phyloP scores from a whole-genome alignment of 495 filamentous ascomycete species.

The Penicillium fimorum region DNA sequence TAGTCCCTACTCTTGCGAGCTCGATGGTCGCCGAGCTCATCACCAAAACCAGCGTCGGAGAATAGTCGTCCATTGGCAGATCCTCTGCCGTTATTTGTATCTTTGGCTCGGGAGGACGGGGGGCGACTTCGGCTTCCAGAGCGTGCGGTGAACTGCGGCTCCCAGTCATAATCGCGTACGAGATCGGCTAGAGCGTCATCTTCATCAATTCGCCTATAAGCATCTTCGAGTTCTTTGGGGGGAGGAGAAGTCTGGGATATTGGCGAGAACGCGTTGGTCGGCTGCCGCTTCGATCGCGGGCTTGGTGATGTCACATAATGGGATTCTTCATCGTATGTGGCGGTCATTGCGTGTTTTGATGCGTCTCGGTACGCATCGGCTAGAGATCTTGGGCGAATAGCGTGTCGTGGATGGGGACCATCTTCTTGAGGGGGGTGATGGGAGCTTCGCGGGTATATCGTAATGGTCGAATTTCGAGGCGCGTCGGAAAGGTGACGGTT shows the following conservation, averaged over 20 bases:
- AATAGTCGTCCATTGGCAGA: constrained; percentile 17
- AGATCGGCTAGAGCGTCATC: constrained; percentile 41
- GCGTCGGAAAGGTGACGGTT: constrained; percentile 38
- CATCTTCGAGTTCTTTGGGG: constrained; percentile 42
- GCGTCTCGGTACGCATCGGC: constrained; percentile 38
- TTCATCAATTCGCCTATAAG: constrained; percentile 47
- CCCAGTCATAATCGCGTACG: constrained; percentile 31
- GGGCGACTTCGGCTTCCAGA: constrained; percentile 23
- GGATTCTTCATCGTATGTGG: constrained; percentile 18
- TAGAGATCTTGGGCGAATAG: constrained; percentile 38
- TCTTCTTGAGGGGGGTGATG: constrained; percentile 32
- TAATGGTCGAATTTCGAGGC: constrained; percentile 33
- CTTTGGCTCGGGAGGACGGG: constrained; percentile 28
- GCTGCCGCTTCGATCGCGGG: constrained; percentile 18
- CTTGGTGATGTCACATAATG: constrained; percentile 19
- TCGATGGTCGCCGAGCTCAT: constrained; percentile 33
- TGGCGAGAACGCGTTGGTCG: constrained; percentile 16
- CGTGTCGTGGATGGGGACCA: constrained; percentile 29
- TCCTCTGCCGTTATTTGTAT: constrained; percentile 12
- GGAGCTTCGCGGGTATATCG: constrained; percentile 29
- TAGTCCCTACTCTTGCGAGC: constrained; percentile 37
- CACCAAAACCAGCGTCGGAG: constrained; percentile 29
- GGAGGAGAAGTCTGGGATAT: constrained; percentile 39
- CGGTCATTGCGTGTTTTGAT: constrained; percentile 23
- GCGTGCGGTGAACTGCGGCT: constrained; percentile 11